phyloP scores from a whole-genome alignment of 2,329 filamentous ascomycete species.

The Aspergillus alliaceus region DNA sequence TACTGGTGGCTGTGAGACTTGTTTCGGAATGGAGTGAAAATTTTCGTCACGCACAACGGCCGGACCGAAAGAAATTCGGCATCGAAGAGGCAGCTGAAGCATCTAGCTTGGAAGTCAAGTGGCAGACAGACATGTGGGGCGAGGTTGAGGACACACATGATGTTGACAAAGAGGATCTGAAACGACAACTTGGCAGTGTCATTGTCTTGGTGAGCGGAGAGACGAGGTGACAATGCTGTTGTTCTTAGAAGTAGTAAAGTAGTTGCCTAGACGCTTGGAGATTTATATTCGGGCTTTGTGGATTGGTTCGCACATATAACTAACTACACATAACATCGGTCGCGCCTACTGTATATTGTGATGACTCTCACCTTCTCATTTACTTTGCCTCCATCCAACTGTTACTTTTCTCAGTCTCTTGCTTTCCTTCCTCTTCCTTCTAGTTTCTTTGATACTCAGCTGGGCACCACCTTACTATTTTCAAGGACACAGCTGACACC shows the following conservation, averaged over 20 bases:
- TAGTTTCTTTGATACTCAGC: no score
- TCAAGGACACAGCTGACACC: no score
- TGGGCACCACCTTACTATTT: background rate
- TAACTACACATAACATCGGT: background rate
- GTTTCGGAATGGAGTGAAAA: constrained; percentile 86
- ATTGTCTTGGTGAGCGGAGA: constrained; percentile 73
- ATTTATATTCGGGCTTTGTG: background rate
- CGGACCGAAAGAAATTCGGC: constrained; percentile 58
- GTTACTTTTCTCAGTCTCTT: background rate
- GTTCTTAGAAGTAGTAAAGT: background rate
- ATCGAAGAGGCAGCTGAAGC: constrained; percentile 79
- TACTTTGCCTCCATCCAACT: background rate
- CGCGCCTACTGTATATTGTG: background rate
- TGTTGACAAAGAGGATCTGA: constrained; percentile 86
- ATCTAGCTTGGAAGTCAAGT: constrained; percentile 79
- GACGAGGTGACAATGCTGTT: constrained; percentile 21
- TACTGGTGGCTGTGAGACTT: constrained; percentile 74
- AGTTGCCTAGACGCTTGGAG: background rate
- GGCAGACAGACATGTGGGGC: constrained; percentile 90
- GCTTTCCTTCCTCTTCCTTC: background rate
- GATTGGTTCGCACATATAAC: background rate
- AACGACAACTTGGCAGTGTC: constrained; percentile 83
- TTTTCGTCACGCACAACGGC: constrained; percentile 54
- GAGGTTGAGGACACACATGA: constrained; percentile 98
- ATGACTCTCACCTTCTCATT: background rate